Evolutionary conservation across 108 stramenopile species (phyloP).

Genomic region (Discostella stelligeroides): DNA sequence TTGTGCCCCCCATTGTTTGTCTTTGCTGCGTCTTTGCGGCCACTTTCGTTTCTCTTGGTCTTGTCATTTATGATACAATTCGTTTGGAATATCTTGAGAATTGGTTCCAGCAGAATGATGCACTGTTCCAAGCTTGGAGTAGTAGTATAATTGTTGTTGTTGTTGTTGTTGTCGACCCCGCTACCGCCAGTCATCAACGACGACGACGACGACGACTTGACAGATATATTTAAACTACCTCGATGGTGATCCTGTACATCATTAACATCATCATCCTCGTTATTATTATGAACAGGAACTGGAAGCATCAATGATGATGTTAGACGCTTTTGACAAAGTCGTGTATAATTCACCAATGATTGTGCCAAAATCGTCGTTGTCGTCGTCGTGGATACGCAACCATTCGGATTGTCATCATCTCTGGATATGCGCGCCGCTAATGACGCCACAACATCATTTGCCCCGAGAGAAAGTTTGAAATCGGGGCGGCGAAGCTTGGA

Average conservation of each 20-base stretch:
- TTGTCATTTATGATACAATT: constrained; percentile 13
- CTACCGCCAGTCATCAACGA: background rate
- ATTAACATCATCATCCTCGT: background rate
- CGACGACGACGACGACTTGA: background rate
- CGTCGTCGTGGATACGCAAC: background rate
- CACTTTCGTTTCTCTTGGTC: background rate
- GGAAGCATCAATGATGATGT: background rate
- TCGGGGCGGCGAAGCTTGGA: constrained; percentile 12
- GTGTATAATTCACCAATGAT: constrained; percentile 5
- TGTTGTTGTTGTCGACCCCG: background rate
- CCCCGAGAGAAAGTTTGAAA: background rate
- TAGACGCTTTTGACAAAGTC: constrained; percentile 3
- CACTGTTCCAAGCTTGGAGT: constrained; percentile 20
- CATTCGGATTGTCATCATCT: background rate
- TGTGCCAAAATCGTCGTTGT: background rate
- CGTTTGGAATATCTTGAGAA: constrained; percentile 5
- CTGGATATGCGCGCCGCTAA: background rate
- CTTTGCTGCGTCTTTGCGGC: no score
- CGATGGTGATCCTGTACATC: background rate
- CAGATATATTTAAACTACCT: no score
- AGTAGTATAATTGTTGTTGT: background rate
- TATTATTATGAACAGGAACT: background rate
- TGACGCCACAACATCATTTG: background rate
- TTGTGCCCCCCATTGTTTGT: background rate
- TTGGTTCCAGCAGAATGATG: constrained; percentile 14